Percentiles rank a stretch among this genome's conserved stretches.
Conservation (phyloP, 805 yeast species). For the Torulaspora quercuum region DNA sequence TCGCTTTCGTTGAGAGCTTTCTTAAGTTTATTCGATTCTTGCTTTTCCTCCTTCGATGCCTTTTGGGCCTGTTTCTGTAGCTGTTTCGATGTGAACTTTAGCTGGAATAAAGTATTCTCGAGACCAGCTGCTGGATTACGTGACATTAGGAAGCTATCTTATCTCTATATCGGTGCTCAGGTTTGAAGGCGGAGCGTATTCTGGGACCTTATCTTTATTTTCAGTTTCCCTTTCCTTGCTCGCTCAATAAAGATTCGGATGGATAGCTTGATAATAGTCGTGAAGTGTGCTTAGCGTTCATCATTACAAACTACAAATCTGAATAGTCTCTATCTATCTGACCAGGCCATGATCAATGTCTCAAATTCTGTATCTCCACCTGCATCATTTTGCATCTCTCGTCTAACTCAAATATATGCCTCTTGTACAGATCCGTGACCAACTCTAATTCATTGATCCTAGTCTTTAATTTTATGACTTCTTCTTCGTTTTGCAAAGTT, state of each 20-base stretch:
- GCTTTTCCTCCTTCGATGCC: slow-evolving; percentile 85
- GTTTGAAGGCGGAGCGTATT: too few species aligned
- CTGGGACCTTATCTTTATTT: not conserved
- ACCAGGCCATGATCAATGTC: slow-evolving; percentile 5
- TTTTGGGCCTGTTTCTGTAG: slow-evolving; percentile 83
- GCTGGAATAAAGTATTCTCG: slow-evolving; percentile 37
- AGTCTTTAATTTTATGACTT: slow-evolving; percentile 53
- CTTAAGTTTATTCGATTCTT: slow-evolving; percentile 83
- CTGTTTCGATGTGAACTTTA: slow-evolving; percentile 87
- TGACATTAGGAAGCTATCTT: slow-evolving; percentile 22
- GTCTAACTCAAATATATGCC: slow-evolving; percentile 80
- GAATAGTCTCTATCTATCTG: slow-evolving; percentile 1
- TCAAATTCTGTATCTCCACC: slow-evolving; percentile 14
- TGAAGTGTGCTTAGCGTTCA: slow-evolving; percentile 9
- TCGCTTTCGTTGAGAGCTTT: slow-evolving; percentile 49
- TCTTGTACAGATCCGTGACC: slow-evolving; percentile 82
- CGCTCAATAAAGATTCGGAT: not conserved
- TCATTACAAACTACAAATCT: too few species aligned
- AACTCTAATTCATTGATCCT: slow-evolving; percentile 84
- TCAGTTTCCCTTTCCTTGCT: not conserved
- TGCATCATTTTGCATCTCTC: slow-evolving; percentile 32
- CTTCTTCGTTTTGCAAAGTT: slow-evolving; percentile 33
- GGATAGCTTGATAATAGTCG: slow-evolving; percentile 2
- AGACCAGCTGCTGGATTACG: slow-evolving; percentile 33
- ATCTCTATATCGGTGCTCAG: too few species aligned